Evolutionary conservation across 805 yeast species (phyloP), one percentile per base, ranked within the genome.

Genomic region (Zygotorulaspora sp.): DNA sequence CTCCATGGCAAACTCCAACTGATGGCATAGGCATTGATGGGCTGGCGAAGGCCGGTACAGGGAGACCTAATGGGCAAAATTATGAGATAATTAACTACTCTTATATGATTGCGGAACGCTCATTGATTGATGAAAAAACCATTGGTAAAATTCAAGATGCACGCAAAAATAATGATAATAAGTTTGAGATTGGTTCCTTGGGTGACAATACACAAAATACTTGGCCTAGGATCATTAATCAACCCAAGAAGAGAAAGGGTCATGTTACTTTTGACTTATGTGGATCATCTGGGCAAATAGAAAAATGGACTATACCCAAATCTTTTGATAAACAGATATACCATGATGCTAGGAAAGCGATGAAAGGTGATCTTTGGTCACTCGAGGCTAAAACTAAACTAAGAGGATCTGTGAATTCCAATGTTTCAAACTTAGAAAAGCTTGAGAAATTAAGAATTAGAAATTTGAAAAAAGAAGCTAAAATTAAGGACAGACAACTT

Each of bases 331-430:
- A 77, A 44, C 82, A 77, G 44, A 77, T 69, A 2, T 92, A 86
- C 50, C 94, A 85, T 54, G 97, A 92, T 65, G 96, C 96, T 0
- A 71, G 97, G 38, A 90, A 92, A 58, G 76, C 86, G 0, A 62
- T 61, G n/a, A 74, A 75, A 55, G 96, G 96, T 15, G 98, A 92
- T 57, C 62, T 80, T 36, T 92, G 97, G 98, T 80, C 83, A 0
- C 60, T 79, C 26, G 83, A 73, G 23, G 79, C 79, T 2, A 83
- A 82, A 56, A 67, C 76, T 2, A 71, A 68, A 19, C 49, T 63
- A 2, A 56, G 57, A 32, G 65, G 55, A 13, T 47, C 49, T 32
- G 55, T 53, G 6, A 46, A 45, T 16, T 35, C 57, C 14, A 53
- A 57, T 30, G 52, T 55, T 2, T 44, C 32, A 2, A 53, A 54